phyloP scores from a whole-genome alignment of 2,329 filamentous ascomycete genomes.

The Ophiocordyceps australis region DNA sequence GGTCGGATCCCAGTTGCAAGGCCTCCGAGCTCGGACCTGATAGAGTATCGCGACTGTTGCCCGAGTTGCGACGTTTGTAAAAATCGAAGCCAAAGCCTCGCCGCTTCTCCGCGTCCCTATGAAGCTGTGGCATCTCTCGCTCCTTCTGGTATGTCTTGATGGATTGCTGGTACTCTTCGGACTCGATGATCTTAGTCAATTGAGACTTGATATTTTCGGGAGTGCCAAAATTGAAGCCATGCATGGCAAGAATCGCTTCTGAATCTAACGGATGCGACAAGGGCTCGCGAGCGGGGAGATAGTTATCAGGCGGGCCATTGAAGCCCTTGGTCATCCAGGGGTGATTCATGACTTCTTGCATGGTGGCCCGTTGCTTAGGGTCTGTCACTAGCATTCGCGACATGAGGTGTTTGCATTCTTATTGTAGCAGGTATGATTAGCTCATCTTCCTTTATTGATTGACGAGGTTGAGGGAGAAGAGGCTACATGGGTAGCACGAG shows the following conservation, averaged over 20 bases:
- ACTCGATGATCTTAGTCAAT: conserved; percentile 72
- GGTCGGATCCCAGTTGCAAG: conserved; percentile 66
- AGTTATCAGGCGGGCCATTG: conserved; percentile 72
- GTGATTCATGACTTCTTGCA: conserved; percentile 85
- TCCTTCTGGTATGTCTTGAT: conserved; percentile 53
- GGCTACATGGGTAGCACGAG: no score
- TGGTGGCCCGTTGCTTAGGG: conserved; percentile 66
- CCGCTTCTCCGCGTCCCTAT: conserved; percentile 58
- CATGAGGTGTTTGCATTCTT: conserved; percentile 87
- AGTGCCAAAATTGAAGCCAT: conserved; percentile 90
- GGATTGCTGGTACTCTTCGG: conserved; percentile 81
- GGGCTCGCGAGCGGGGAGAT: conserved; percentile 66
- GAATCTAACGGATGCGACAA: conserved; percentile 69
- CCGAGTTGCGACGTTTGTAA: conserved; percentile 85
- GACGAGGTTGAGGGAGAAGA: no score
- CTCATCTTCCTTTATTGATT: no score
- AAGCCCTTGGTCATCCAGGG: conserved; percentile 95
- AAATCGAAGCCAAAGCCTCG: conserved; percentile 86
- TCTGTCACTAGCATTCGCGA: conserved; percentile 94
- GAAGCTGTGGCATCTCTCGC: conserved; percentile 38
- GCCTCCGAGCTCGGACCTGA: conserved; percentile 71
- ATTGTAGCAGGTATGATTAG: no score
- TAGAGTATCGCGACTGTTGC: conserved; percentile 74
- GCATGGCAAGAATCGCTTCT: conserved; percentile 82
- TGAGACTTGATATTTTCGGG: conserved; percentile 69